Percentiles rank a stretch among this genome's conserved stretches.
Evolutionary conservation across 306 rosid species (phyloP).

Genomic region (Ziziphus jujuba): DNA sequence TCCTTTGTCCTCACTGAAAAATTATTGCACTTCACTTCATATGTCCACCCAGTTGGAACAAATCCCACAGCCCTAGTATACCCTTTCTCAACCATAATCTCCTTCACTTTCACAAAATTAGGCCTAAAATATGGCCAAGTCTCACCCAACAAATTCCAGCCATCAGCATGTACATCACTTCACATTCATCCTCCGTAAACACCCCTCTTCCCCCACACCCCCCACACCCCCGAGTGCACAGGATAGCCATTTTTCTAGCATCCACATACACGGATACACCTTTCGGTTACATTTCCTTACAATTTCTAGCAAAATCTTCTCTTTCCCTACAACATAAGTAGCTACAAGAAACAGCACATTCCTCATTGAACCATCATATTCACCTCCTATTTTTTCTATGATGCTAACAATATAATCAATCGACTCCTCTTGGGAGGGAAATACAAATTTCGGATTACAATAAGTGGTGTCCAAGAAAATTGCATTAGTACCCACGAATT

Average conservation of each 20-base stretch:
- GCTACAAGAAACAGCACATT: slow-evolving; percentile 80
- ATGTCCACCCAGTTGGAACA: slow-evolving; percentile 98
- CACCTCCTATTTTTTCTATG: slow-evolving; percentile 41
- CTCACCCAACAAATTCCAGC: slow-evolving; percentile 97
- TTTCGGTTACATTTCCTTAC: slow-evolving; percentile 57
- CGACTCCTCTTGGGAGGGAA: slow-evolving; percentile 75
- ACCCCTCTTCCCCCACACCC: slow-evolving; percentile 54
- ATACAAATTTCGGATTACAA: slow-evolving; percentile 74
- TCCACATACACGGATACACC: slow-evolving; percentile 69
- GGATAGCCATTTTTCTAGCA: slow-evolving; percentile 67
- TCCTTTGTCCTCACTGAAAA: slow-evolving; percentile 75
- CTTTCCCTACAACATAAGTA: slow-evolving; percentile 90
- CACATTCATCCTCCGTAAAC: slow-evolving; percentile 62
- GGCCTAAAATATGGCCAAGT: slow-evolving; percentile 97
- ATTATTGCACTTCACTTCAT: slow-evolving; percentile 71
- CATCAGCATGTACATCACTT: slow-evolving; percentile 88
- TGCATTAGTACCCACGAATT: slow-evolving; percentile 64
- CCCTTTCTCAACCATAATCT: slow-evolving; percentile 73
- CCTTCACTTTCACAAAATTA: slow-evolving; percentile 74
- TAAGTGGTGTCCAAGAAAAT: slow-evolving; percentile 83
- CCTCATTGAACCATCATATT: slow-evolving; percentile 23
- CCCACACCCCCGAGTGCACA: slow-evolving; percentile 66
- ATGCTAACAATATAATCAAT: slow-evolving; percentile 54
- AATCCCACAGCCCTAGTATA: slow-evolving; percentile 79
- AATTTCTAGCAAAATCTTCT: slow-evolving; percentile 83